These are phyloP conservation scores for Blastobotrys arbuscula DNA, from an alignment of 1,139 yeast genomes.

Conservation along the genomic window DNA sequence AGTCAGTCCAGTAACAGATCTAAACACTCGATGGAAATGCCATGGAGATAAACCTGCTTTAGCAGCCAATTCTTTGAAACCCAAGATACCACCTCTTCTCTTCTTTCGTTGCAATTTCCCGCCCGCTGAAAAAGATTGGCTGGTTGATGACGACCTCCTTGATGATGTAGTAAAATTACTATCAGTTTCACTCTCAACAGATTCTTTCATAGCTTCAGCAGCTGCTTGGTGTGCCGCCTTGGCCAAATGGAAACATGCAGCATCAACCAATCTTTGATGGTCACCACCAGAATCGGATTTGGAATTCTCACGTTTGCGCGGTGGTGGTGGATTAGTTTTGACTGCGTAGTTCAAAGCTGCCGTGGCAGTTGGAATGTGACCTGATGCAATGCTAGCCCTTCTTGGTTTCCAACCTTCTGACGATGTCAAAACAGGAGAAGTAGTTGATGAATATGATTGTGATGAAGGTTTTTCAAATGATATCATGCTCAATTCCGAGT, in stretches of 20 bases:
- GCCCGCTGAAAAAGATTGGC: not conserved
- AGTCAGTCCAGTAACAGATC: slow-evolving; percentile 77
- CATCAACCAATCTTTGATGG: slow-evolving; percentile 64
- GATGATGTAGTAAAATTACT: not conserved
- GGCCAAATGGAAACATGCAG: slow-evolving; percentile 81
- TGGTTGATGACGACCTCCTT: not conserved
- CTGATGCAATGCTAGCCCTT: slow-evolving; percentile 30
- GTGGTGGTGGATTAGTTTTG: slow-evolving; percentile 14
- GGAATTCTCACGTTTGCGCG: not conserved
- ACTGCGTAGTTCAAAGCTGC: slow-evolving; percentile 33
- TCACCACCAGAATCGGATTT: slow-evolving; percentile 34
- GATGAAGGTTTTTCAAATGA: not conserved
- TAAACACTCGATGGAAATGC: slow-evolving; percentile 89
- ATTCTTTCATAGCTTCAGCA: slow-evolving; percentile 26
- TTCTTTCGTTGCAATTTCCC: slow-evolving; percentile 41
- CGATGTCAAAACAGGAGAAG: slow-evolving; percentile 15
- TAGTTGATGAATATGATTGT: slow-evolving; percentile 20
- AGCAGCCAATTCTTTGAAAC: slow-evolving; percentile 83
- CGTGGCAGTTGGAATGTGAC: slow-evolving; percentile 28
- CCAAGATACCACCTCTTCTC: slow-evolving; percentile 83
- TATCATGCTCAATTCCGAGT: not conserved
- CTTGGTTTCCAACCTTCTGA: slow-evolving; percentile 26
- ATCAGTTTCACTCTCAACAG: not conserved
- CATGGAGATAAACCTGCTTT: slow-evolving; percentile 83
- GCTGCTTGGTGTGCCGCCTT: slow-evolving; percentile 67